A percentile compares a stretch with the other conserved stretches of the same genome.
These are phyloP conservation scores for Leccinellum rugosiceps DNA, from an alignment of 768 basidiomycete species.

Conservation along the genomic window DNA sequence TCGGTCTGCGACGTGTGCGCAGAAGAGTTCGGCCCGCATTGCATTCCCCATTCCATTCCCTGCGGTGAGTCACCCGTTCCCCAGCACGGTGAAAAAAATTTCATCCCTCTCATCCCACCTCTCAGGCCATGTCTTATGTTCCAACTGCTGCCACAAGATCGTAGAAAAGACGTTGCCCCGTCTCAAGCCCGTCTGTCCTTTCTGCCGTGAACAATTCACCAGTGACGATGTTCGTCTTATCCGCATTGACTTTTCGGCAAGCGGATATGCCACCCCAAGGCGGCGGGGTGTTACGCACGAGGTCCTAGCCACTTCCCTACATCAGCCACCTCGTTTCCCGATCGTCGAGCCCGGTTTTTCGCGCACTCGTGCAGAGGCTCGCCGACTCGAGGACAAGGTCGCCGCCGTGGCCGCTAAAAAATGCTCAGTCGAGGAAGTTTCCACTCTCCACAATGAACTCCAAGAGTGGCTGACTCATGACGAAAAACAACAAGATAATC, in stretches of 20 bases:
- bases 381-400: slow-evolving; percentile 73
- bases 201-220: slow-evolving; percentile 77
- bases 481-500: slow-evolving; percentile 52
- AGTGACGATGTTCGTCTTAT: slow-evolving; percentile 67
- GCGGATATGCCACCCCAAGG: slow-evolving; percentile 67
- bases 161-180: slow-evolving; percentile 76
- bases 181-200: slow-evolving; percentile 74
- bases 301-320: slow-evolving; percentile 36
- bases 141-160: slow-evolving; percentile 73
- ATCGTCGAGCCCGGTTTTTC: slow-evolving; percentile 39
- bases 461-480: slow-evolving; percentile 70
- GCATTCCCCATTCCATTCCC: slow-evolving; percentile 75
- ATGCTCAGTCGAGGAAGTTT: slow-evolving; percentile 85
- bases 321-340: slow-evolving; percentile 47
- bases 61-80: slow-evolving; percentile 50
- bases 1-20: slow-evolving; percentile 89
- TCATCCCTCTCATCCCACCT: slow-evolving; percentile 1
- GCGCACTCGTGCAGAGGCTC: slow-evolving; percentile 53
- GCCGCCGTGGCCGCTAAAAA: slow-evolving; percentile 78
- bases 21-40: slow-evolving; percentile 76
- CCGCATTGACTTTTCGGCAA: slow-evolving; percentile 71
- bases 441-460: slow-evolving; percentile 72
- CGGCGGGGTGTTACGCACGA: slow-evolving; percentile 51
- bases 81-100: slow-evolving; percentile 23
- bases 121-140: slow-evolving; percentile 78